Base-by-base conservation (phyloP, 169 alveolate species). In the Eimeria praecox region DNA sequence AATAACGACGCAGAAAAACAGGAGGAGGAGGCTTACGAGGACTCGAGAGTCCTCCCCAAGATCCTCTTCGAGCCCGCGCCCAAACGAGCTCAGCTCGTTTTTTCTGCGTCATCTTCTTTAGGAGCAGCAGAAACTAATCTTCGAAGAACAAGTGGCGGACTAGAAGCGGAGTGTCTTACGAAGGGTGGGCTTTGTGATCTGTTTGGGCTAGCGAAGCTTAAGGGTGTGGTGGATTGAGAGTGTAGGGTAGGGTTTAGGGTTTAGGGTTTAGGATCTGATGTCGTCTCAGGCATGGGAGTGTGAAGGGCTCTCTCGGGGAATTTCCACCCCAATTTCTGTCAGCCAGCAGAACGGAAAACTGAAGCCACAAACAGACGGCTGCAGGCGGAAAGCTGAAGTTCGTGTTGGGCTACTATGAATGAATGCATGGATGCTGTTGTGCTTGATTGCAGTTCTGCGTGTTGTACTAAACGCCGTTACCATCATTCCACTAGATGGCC, bases 31-130 rank as follows among this genome's bases (percentile, higher is more conserved):
- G 38, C 33, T 22, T 16, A 5, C 3, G 1, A 22, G 91, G 22
- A 35, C 2, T 10, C 1, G 33, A 83, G 49, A 52, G 1, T 30
- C 27, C 49, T 49, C 4, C 91, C 91, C 3, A 2, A 20, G 30
- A 52, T 52, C 40, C 91, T 83, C 33, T 83, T 83, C n/a, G 91
- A 83, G 9, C 75, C 91, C 30, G 91, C 91, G 4, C 91, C 91
- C 30, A 14, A 18, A 5, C n/a, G 56, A 40, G 66, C 88, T 6
- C 30, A 69, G 8, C 42, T 6, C 14, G 8, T 24, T n/a, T 69
- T 46, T 33, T 4, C 22, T 12, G 8, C 78, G 6, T 10, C 78
- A 14, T 69, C 78, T 33, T 69, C 42, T n/a, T 64, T 46, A 69
- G 46, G 27, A 9, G 46, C 46, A 69, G 46, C 78, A 69, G 46